Conservation (phyloP, 805 yeast species). For the Kazachstania taianensis region DNA sequence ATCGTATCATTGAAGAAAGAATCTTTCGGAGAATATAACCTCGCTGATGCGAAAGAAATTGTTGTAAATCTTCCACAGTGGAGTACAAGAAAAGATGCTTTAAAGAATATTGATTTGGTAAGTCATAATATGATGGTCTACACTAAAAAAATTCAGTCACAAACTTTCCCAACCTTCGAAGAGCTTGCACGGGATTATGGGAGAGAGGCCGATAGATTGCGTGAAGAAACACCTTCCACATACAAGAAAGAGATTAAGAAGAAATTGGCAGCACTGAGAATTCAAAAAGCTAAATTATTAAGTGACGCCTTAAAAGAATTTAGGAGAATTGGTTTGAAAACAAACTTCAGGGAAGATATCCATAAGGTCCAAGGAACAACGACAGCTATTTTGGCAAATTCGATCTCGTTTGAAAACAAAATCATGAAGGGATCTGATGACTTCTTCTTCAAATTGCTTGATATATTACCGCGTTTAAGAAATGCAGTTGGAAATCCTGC, state of each 20-base stretch:
- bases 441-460: constrained; percentile 61
- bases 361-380: constrained; percentile 51
- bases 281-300: constrained; percentile 70
- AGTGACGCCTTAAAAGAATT: constrained; percentile 71
- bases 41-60: constrained; percentile 11
- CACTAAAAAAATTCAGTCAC: constrained; percentile 26
- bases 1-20: constrained; percentile 5
- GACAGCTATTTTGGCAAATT: constrained; percentile 48
- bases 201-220: constrained; percentile 50
- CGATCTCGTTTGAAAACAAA: constrained; percentile 36
- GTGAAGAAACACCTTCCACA: constrained; percentile 66
- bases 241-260: constrained; percentile 69
- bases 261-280: constrained; percentile 54
- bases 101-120: constrained; percentile 42
- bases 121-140: constrained; percentile 48
- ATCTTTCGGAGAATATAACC: constrained; percentile 5
- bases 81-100: constrained; percentile 45
- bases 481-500: constrained; percentile 49
- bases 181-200: constrained; percentile 46
- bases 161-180: constrained; percentile 39
- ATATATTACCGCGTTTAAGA: constrained; percentile 70
- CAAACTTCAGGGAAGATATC: constrained; percentile 56
- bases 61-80: constrained; percentile 37
- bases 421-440: constrained; percentile 37
- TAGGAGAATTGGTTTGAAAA: constrained; percentile 64